These are phyloP conservation scores for Penicillium herquei DNA, from an alignment of 495 filamentous ascomycete genomes.

Conservation along the genomic window DNA sequence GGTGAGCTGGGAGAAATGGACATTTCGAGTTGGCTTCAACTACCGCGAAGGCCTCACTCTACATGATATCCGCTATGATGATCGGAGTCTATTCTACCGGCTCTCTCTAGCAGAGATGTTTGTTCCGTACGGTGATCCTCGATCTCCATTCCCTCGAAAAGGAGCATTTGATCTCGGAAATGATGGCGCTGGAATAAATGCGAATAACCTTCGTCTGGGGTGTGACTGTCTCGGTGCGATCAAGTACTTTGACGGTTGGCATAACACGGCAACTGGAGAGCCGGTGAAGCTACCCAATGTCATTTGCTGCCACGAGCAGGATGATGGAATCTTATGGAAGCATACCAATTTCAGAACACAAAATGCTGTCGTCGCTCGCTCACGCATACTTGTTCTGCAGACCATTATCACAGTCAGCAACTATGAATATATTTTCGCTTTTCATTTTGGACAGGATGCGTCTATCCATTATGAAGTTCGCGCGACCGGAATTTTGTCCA, in stretches of 20 bases:
- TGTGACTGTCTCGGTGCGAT: constrained; percentile 68
- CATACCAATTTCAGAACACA: constrained; percentile 67
- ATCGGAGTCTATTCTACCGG: constrained; percentile 65
- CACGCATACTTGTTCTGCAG: constrained; percentile 61
- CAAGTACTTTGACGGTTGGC: constrained; percentile 59
- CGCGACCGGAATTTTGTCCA: constrained; percentile 85
- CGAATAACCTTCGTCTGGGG: constrained; percentile 60
- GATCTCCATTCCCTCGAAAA: constrained; percentile 63
- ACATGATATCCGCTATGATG: constrained; percentile 67
- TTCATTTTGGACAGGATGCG: constrained; percentile 78
- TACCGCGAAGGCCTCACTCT: constrained; percentile 61
- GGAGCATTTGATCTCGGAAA: constrained; percentile 70
- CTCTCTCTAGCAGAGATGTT: constrained; percentile 75
- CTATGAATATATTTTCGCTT: constrained; percentile 86
- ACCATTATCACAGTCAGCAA: constrained; percentile 78
- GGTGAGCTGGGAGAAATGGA: constrained; percentile 65
- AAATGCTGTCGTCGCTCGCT: constrained; percentile 54
- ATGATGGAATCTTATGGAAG: constrained; percentile 66
- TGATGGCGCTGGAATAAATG: constrained; percentile 60
- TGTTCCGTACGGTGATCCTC: constrained; percentile 63
- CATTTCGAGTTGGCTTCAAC: constrained; percentile 63
- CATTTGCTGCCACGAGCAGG: constrained; percentile 66
- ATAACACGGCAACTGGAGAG: constrained; percentile 51
- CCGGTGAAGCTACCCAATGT: constrained; percentile 54
- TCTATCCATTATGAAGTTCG: constrained; percentile 76